phyloP scores from a whole-genome alignment of 2,329 filamentous ascomycete genomes.

The Periglandula ipomoeae region DNA sequence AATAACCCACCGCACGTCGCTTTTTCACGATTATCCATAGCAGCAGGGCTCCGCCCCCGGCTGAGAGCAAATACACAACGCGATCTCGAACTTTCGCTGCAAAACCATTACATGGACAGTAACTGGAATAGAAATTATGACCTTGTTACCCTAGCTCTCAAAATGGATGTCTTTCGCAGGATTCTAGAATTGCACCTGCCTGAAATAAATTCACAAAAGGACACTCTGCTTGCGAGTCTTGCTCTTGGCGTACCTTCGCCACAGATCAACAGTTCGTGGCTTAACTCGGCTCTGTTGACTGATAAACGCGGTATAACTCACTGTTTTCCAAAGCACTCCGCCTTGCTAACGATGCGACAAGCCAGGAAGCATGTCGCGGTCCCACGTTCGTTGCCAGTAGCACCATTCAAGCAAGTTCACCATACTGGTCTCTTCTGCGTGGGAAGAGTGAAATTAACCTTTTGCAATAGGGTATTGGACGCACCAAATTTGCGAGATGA shows the following conservation, averaged over 20 bases:
- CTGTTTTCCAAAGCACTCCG: not conserved
- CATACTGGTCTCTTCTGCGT: not conserved
- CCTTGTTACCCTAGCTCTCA: conserved; percentile 69
- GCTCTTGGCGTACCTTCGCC: conserved; percentile 7
- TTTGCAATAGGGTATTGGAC: conserved; percentile 61
- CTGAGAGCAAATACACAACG: too few relatives aligned
- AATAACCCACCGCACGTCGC: not conserved
- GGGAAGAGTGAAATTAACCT: not conserved
- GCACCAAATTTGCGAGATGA: conserved; percentile 86
- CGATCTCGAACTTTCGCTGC: not conserved
- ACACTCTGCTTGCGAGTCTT: conserved; percentile 12
- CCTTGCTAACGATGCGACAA: not conserved
- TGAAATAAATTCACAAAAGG: conserved; percentile 3
- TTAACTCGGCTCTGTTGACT: not conserved
- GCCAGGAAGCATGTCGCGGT: conserved; percentile 4
- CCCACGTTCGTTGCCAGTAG: conserved; percentile 48
- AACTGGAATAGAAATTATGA: conserved; percentile 56
- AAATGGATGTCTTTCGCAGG: conserved; percentile 61
- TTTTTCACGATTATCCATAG: not conserved
- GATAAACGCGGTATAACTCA: not conserved
- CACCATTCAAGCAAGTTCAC: conserved; percentile 64
- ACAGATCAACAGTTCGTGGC: not conserved
- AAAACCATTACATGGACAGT: conserved; percentile 25
- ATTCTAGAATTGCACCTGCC: conserved; percentile 48
- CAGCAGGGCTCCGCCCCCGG: too few relatives aligned